These are phyloP conservation scores for Ochetophila trinervis DNA, from an alignment of 306 rosid genomes.

Conservation along the genomic window DNA sequence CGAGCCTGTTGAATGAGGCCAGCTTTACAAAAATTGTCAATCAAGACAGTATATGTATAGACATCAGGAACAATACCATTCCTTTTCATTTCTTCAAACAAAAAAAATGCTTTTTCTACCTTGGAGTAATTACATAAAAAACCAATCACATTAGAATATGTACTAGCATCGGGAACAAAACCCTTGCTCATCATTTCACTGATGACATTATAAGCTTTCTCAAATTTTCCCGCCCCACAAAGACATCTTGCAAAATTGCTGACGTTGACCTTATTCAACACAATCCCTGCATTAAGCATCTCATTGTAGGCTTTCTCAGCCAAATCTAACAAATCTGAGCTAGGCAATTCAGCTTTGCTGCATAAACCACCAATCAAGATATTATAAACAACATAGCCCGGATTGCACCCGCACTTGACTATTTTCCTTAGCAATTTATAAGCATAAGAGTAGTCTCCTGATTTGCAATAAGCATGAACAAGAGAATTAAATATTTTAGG, in stretches of 20 bases:
- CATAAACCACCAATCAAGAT: constrained; percentile 71
- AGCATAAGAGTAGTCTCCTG: constrained; percentile 62
- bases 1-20: constrained; percentile 79
- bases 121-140: constrained; percentile 63
- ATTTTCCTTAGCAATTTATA: constrained; percentile 69
- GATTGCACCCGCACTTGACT: constrained; percentile 56
- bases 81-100: constrained; percentile 75
- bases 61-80: constrained; percentile 75
- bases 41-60: constrained; percentile 70
- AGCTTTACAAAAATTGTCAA: constrained; percentile 77
- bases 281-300: constrained; percentile 65
- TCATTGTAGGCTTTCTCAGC: constrained; percentile 76
- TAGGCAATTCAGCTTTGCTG: constrained; percentile 48
- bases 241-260: constrained; percentile 70
- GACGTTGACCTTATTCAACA: constrained; percentile 70
- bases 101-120: constrained; percentile 71
- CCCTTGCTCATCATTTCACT: constrained; percentile 86
- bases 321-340: constrained; percentile 48
- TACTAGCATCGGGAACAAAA: constrained; percentile 72
- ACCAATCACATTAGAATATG: constrained; percentile 80
- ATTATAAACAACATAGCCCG: constrained; percentile 72
- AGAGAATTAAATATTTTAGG: constrained; percentile 68
- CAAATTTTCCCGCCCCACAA: constrained; percentile 69
- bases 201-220: constrained; percentile 69
- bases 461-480: constrained; percentile 70